These are phyloP conservation scores for Mortierella polycephala DNA, from an alignment of 371 early-diverging fungal genomes.

Conservation along the genomic window DNA sequence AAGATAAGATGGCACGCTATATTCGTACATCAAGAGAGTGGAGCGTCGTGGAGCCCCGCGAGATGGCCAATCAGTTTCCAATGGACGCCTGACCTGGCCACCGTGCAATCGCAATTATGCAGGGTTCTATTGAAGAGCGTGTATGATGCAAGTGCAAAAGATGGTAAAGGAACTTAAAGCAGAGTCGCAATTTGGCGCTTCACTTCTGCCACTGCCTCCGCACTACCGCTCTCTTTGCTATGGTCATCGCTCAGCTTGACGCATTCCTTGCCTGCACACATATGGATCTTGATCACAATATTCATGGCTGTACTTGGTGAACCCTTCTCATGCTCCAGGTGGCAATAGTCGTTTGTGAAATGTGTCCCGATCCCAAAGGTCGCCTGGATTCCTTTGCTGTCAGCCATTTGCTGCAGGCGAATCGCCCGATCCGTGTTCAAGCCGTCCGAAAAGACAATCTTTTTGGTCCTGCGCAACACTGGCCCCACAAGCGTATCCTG, in stretches of 20 bases:
- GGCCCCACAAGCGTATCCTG: constrained; percentile 60
- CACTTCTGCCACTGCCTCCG: constrained; percentile 60
- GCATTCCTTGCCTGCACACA: constrained; percentile 68
- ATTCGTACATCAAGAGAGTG: too few species aligned
- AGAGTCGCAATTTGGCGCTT: constrained; percentile 48
- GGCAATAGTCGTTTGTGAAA: constrained; percentile 77
- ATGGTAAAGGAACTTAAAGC: background rate
- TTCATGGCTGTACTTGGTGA: constrained; percentile 60
- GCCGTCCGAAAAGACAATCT: constrained; percentile 80
- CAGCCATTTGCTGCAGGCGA: constrained; percentile 59
- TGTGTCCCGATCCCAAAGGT: constrained; percentile 84
- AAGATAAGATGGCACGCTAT: too few species aligned
- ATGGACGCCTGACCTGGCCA: too few species aligned
- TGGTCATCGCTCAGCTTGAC: constrained; percentile 80
- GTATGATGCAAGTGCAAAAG: background rate
- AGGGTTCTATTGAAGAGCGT: background rate
- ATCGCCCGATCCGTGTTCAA: constrained; percentile 66
- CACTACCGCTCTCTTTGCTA: constrained; percentile 73
- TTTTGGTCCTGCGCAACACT: constrained; percentile 57
- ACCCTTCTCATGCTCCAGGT: constrained; percentile 23
- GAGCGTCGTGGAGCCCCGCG: too few species aligned
- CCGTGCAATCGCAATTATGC: background rate
- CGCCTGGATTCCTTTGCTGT: constrained; percentile 61
- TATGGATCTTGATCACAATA: constrained; percentile 80
- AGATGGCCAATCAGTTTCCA: too few species aligned